Evolutionary conservation across 1,139 yeast genomes (phyloP).

Genomic region (Candida glucosophila): DNA sequence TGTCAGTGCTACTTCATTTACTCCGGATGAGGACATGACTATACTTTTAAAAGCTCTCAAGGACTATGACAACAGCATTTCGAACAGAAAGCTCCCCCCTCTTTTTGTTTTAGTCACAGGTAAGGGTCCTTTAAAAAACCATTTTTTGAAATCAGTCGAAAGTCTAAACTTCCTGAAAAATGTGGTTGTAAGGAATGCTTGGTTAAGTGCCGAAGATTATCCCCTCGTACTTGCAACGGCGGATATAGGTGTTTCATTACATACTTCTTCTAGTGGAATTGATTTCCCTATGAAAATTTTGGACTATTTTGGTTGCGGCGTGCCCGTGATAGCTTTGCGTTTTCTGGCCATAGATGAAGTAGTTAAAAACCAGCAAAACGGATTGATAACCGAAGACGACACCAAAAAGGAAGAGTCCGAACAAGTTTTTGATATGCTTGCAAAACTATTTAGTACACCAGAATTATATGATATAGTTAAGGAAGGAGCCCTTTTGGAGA

Average conservation of each 20-base stretch:
- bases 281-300: constrained; percentile 97
- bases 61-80: constrained; percentile 37
- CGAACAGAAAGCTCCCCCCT: constrained; percentile 28
- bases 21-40: constrained; percentile 87
- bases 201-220: constrained; percentile 78
- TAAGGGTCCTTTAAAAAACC: constrained; percentile 71
- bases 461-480: constrained; percentile 30
- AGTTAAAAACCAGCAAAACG: constrained; percentile 40
- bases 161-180: constrained; percentile 30
- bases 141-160: constrained; percentile 39
- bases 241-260: constrained; percentile 84
- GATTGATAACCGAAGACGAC: constrained; percentile 34
- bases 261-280: constrained; percentile 84
- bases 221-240: constrained; percentile 69
- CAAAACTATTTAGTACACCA: constrained; percentile 35
- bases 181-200: constrained; percentile 49
- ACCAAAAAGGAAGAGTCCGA: constrained; percentile 30
- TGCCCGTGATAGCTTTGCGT: constrained; percentile 75
- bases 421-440: constrained; percentile 40
- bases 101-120: constrained; percentile 78
- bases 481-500: constrained; percentile 64
- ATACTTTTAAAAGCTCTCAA: constrained; percentile 63
- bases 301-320: constrained; percentile 93
- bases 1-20: constrained; percentile 85
- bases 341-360: constrained; percentile 68